These are phyloP conservation scores for Lathyrus oleraceus DNA, from an alignment of 306 rosid genomes.

Conservation along the genomic window DNA sequence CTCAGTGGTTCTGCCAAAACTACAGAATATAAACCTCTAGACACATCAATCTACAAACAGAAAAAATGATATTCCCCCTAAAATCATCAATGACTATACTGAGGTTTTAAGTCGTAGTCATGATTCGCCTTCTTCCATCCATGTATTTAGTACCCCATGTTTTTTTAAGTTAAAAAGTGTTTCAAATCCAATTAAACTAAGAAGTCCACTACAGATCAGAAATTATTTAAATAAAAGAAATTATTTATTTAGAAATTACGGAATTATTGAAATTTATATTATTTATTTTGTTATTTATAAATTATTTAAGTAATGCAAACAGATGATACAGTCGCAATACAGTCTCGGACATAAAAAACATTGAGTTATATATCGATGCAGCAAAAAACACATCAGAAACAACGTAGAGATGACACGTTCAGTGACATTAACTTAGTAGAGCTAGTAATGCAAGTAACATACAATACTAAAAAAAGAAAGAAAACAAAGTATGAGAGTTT, in stretches of 20 bases:
- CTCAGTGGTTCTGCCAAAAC: slow-evolving; percentile 2
- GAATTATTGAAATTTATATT: no score
- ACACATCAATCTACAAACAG: slow-evolving; percentile 24
- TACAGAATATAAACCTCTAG: slow-evolving; percentile 1
- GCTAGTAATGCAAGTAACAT: slow-evolving; percentile 12
- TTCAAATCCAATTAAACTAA: no score
- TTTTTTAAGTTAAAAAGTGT: no score
- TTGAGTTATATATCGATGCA: neutral
- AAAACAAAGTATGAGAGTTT: neutral
- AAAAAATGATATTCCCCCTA: neutral
- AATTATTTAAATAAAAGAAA: no score
- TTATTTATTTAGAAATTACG: no score
- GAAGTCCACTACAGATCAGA: no score
- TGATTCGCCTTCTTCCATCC: no score
- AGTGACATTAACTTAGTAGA: neutral
- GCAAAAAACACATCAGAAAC: neutral
- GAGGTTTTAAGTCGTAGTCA: neutral
- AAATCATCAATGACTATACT: neutral
- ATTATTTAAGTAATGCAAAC: neutral
- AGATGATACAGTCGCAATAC: neutral
- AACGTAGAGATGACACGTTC: neutral
- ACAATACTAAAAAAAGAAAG: neutral
- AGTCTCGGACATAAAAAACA: neutral
- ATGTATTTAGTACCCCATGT: no score
- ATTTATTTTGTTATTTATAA: no score